Evolutionary conservation across 352 stramenopile genomes (phyloP).

Genomic region (Phytophthora chlamydospora): DNA sequence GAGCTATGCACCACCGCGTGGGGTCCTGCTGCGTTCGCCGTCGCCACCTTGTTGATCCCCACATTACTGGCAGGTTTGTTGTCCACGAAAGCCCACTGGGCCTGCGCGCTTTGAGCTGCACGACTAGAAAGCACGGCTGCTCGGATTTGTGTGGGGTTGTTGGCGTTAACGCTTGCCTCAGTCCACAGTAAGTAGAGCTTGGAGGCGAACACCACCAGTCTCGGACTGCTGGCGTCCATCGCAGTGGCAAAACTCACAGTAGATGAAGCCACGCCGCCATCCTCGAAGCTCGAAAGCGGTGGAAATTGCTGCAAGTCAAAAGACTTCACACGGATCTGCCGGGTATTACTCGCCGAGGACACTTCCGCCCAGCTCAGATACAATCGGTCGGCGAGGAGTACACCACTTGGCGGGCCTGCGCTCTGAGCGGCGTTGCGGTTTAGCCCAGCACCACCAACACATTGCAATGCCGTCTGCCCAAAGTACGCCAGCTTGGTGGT

Average conservation of each 20-base stretch:
- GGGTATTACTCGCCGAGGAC: constrained; percentile 6
- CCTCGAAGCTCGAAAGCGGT: constrained; percentile 45
- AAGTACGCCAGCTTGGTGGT: constrained; percentile 47
- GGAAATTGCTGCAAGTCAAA: constrained; percentile 43
- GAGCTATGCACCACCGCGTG: constrained; percentile 35
- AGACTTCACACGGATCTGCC: constrained; percentile 58
- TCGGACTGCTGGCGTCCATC: constrained; percentile 43
- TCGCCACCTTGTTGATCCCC: constrained; percentile 58
- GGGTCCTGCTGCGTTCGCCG: constrained; percentile 40
- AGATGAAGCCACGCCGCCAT: constrained; percentile 38
- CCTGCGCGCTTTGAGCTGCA: constrained; percentile 22
- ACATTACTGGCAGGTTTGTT: constrained; percentile 14
- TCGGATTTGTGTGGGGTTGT: constrained; percentile 55
- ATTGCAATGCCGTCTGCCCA: constrained; percentile 51
- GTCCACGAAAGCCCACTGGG: constrained; percentile 54
- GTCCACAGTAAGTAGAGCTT: constrained; percentile 64
- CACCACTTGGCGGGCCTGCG: constrained; percentile 27
- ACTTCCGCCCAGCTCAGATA: constrained; percentile 61
- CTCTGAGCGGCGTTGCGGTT: constrained; percentile 50
- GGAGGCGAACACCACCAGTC: constrained; percentile 27
- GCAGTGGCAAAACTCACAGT: constrained; percentile 53
- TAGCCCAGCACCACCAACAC: constrained; percentile 44
- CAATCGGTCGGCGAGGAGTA: constrained; percentile 39
- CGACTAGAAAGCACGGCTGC: constrained; percentile 42
- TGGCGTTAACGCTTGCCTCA: constrained; percentile 37